Evolutionary conservation across 768 basidiomycete species (phyloP).

Genomic region (Kockovaella imperatae): DNA sequence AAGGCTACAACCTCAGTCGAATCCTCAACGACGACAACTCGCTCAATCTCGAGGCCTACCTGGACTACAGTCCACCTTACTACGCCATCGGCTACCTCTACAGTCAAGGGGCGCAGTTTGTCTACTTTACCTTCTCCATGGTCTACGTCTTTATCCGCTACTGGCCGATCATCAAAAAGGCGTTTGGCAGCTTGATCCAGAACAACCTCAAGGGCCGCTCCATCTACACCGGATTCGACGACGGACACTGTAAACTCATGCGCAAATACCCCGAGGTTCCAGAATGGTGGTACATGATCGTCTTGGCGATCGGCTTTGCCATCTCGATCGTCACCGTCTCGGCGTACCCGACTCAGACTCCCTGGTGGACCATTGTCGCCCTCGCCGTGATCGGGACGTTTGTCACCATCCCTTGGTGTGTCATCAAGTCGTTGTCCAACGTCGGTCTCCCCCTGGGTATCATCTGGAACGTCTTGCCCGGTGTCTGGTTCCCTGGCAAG

Average conservation of each 20-base stretch:
- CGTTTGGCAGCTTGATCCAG: neutral
- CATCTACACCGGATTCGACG: conserved; percentile 1
- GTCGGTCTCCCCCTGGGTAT: neutral
- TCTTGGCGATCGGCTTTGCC: neutral
- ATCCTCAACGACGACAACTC: conserved; percentile 10
- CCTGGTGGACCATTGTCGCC: neutral
- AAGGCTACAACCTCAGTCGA: conserved; percentile 10
- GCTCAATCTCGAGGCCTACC: conserved; percentile 12
- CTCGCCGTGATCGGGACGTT: neutral
- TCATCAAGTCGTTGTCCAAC: neutral
- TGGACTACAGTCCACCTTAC: conserved; percentile 9
- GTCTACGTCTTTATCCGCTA: conserved; percentile 3
- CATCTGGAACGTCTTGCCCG: neutral
- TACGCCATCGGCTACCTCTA: neutral
- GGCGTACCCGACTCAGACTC: neutral
- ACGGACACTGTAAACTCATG: conserved; percentile 1
- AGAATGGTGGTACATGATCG: no score
- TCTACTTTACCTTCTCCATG: neutral
- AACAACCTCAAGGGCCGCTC: neutral
- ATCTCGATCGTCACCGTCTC: neutral
- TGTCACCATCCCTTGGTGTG: neutral
- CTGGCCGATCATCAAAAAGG: neutral
- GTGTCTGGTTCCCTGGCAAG: conserved; percentile 2
- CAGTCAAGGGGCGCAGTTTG: neutral
- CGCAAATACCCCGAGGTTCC: neutral